Conservation (phyloP, 2,329 filamentous ascomycete species). For the Dactylellina drechsleri region DNA sequence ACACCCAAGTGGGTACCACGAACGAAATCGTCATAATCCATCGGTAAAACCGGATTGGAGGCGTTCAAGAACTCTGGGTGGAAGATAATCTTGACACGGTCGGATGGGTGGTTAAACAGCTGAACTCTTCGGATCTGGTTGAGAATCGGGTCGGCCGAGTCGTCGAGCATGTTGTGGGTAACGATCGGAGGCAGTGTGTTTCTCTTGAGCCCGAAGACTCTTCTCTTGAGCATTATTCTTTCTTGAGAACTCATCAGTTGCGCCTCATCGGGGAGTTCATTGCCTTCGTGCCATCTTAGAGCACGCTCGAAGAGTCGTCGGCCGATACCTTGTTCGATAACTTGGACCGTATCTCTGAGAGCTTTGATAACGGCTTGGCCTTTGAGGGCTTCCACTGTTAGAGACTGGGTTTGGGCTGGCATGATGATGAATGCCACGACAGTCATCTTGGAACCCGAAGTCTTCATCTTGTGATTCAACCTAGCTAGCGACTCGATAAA, state of each 20-base stretch:
- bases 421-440: conserved; percentile 99
- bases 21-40: conserved; percentile 99
- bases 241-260: conserved; percentile 92
- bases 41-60: conserved; percentile 89
- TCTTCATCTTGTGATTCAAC: conserved; percentile 91
- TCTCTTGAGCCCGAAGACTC: conserved; percentile 96
- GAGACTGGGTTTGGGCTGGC: conserved; percentile 93
- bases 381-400: conserved; percentile 94
- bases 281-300: conserved; percentile 93
- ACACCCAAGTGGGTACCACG: conserved; percentile 94
- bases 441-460: conserved; percentile 84
- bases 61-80: conserved; percentile 98
- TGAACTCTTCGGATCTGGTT: conserved; percentile 96
- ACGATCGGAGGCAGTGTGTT: conserved; percentile 90
- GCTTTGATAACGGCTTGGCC: conserved; percentile 98
- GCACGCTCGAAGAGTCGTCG: conserved; percentile 94
- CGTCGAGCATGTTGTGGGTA: conserved; percentile 97
- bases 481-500: conserved; percentile 97
- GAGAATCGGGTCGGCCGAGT: conserved; percentile 89
- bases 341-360: conserved; percentile 87
- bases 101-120: conserved; percentile 93
- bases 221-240: conserved; percentile 87
- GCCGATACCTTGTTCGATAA: conserved; percentile 91
- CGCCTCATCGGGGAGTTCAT: conserved; percentile 93
- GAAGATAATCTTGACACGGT: conserved; percentile 97